Conservation (phyloP, 192 early-diverging fungal species). For the Umbelopsis sp. region DNA sequence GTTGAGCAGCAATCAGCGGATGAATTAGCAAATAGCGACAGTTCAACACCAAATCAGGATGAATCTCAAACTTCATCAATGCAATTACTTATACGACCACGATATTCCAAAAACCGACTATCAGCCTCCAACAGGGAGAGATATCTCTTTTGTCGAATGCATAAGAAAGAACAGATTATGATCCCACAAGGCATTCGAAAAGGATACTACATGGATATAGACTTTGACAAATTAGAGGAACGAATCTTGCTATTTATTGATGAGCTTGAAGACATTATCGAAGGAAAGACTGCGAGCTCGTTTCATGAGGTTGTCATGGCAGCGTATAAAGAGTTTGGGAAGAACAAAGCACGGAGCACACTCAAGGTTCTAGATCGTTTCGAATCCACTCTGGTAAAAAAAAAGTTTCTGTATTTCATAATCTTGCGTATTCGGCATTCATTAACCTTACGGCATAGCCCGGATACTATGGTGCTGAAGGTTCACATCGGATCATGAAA, state of each 20-base stretch:
- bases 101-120: neutral
- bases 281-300: slow-evolving; percentile 24
- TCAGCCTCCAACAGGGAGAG: slow-evolving; percentile 15
- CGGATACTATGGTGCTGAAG: slow-evolving; percentile 59
- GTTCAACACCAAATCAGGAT: neutral
- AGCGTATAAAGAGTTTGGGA: slow-evolving; percentile 41
- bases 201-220: slow-evolving; percentile 40
- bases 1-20: neutral
- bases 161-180: slow-evolving; percentile 37
- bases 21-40: neutral
- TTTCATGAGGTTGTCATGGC: slow-evolving; percentile 34
- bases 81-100: slow-evolving; percentile 6
- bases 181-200: slow-evolving; percentile 41
- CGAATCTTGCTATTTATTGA: slow-evolving; percentile 34
- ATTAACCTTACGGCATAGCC: slow-evolving; percentile 33
- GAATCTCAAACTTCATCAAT: neutral
- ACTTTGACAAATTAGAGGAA: slow-evolving; percentile 33
- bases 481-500: slow-evolving; percentile 36
- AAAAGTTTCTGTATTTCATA: neutral
- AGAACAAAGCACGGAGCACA: slow-evolving; percentile 42
- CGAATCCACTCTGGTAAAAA: slow-evolving; percentile 39
- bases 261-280: slow-evolving; percentile 40
- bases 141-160: slow-evolving; percentile 46
- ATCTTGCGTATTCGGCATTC: neutral
- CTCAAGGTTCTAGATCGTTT: slow-evolving; percentile 46